Conservation (phyloP, 805 yeast genomes). For the Teunomyces aglyptinius region DNA sequence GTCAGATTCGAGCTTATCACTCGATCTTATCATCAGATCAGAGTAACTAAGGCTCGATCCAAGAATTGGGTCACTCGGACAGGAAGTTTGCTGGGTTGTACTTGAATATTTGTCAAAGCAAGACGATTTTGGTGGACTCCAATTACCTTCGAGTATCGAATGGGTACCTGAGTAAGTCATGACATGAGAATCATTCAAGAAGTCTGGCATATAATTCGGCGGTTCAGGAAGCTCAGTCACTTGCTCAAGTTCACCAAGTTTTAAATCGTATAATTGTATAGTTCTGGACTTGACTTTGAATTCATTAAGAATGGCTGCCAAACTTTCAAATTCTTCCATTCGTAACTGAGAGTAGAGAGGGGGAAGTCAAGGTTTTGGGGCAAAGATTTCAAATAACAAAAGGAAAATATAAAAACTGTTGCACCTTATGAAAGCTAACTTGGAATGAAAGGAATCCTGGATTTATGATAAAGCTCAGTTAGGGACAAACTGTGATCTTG, state of each 20-base stretch:
- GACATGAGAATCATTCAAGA: not conserved
- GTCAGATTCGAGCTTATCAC: conserved; percentile 1
- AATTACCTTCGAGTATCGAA: not conserved
- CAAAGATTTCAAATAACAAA: too few species aligned
- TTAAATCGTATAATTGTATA: conserved; percentile 13
- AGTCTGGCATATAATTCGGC: not conserved
- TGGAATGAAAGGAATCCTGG: not conserved
- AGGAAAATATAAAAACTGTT: too few species aligned
- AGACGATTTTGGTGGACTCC: not conserved
- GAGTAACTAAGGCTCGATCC: not conserved
- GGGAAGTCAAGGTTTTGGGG: not conserved
- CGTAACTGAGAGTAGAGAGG: not conserved
- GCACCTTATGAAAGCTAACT: not conserved
- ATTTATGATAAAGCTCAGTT: not conserved
- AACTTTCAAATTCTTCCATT: conserved; percentile 22
- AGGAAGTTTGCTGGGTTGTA: not conserved
- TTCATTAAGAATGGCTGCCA: conserved; percentile 18
- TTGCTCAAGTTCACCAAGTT: not conserved
- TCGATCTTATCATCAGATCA: not conserved
- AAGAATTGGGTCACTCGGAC: not conserved
- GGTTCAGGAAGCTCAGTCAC: not conserved
- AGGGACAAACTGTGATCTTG: not conserved
- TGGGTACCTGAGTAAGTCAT: not conserved
- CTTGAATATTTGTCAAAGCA: not conserved
- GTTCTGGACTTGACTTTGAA: conserved; percentile 15